These are phyloP conservation scores for Botrytis porri DNA, from an alignment of 2,329 filamentous ascomycete genomes.

Conservation along the genomic window DNA sequence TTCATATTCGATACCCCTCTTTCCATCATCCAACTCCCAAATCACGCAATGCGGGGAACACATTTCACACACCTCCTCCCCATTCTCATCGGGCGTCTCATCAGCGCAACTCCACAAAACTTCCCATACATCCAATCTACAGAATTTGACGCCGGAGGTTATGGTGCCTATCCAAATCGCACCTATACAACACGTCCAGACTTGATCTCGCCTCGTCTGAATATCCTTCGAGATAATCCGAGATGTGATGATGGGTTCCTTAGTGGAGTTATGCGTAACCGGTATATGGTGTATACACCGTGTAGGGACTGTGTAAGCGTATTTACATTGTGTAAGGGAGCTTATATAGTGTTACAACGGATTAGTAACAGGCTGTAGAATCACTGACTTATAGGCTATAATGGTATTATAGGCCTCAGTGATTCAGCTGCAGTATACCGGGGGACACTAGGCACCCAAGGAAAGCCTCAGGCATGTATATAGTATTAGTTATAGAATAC, in stretches of 20 bases:
- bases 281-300: too few species aligned
- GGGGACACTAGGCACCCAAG: too few species aligned
- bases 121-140: constrained; percentile 18
- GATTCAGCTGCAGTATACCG: too few species aligned
- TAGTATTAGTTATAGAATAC: too few species aligned
- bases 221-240: constrained; percentile 19
- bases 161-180: constrained; percentile 40
- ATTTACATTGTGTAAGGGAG: too few species aligned
- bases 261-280: too few species aligned
- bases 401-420: too few species aligned
- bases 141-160: constrained; percentile 38
- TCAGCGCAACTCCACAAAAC: neutral
- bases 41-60: neutral
- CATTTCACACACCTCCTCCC: neutral
- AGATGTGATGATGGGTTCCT: constrained; percentile 23
- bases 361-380: too few species aligned
- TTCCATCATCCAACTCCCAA: neutral
- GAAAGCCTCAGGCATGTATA: too few species aligned
- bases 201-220: constrained; percentile 26
- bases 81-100: neutral
- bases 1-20: neutral
- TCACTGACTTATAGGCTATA: too few species aligned
- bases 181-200: constrained; percentile 37
- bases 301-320: too few species aligned
- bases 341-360: too few species aligned